These are phyloP conservation scores for Nigrospora oryzae DNA, from an alignment of 2,329 filamentous ascomycete species.

Conservation along the genomic window DNA sequence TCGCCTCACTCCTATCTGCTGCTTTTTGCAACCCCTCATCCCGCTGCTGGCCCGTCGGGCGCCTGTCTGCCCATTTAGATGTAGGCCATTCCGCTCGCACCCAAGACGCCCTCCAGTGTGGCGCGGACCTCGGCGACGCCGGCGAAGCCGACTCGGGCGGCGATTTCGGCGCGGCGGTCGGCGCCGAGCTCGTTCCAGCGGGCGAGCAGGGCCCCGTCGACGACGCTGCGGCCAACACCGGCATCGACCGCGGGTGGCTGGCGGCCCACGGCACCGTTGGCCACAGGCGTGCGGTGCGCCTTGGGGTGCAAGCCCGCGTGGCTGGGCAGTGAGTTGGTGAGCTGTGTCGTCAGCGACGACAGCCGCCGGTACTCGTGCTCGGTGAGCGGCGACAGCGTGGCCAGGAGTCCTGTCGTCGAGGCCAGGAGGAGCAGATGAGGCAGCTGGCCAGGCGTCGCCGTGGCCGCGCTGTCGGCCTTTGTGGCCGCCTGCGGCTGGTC, in stretches of 20 bases:
- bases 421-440: slow-evolving; percentile 53
- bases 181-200: slow-evolving; percentile 71
- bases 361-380: slow-evolving; percentile 80
- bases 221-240: slow-evolving; percentile 54
- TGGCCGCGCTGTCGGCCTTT: slow-evolving; percentile 14
- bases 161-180: slow-evolving; percentile 62
- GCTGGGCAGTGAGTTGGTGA: slow-evolving; percentile 68
- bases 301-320: slow-evolving; percentile 76
- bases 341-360: slow-evolving; percentile 70
- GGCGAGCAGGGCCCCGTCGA: slow-evolving; percentile 70
- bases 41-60: neutral
- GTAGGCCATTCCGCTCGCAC: slow-evolving; percentile 45
- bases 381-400: slow-evolving; percentile 66
- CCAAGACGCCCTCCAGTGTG: slow-evolving; percentile 48
- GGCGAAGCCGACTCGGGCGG: slow-evolving; percentile 61
- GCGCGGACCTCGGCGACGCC: slow-evolving; percentile 54
- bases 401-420: slow-evolving; percentile 68
- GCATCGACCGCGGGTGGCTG: slow-evolving; percentile 45
- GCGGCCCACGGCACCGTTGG: slow-evolving; percentile 33
- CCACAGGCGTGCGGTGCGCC: slow-evolving; percentile 56
- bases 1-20: no score
- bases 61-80: slow-evolving; percentile 17
- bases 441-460: slow-evolving; percentile 19
- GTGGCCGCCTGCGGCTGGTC: slow-evolving; percentile 13
- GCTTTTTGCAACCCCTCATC: neutral